Base-by-base conservation (phyloP, 345 rosid genomes). In the Euphorbia tirucalli region DNA sequence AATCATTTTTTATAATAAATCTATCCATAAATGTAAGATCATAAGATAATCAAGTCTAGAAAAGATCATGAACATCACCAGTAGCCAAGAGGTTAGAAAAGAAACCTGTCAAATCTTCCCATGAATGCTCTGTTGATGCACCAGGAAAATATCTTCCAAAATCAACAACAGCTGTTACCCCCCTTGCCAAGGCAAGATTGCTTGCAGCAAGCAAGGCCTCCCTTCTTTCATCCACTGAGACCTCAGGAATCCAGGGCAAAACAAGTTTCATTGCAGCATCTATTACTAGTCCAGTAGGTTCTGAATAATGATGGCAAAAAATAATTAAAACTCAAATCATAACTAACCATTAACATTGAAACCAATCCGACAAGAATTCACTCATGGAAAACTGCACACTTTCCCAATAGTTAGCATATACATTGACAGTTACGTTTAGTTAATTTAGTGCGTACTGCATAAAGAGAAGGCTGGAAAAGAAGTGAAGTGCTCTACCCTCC, bases 81-180 rank as follows among this genome's bases (percentile, higher is more conserved):
- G 63, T 48, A 27, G 58, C 4, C 15, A 72, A 76, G 65, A 65
- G 50, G 54, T 61, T 71, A 44, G 41, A 50, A 69, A 41, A 48
- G 31, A 59, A 73, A 93, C 98, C 98, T 90, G 94, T 80, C 61
- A 91, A 83, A 80, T 93, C 98, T 63, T 87, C 85, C 98, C 98
- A 93, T 37, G 96, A 83, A 69, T 73, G 77, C 77, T 90, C 83
- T 44, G 71, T 74, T 49, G 88, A 35, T 70, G 85, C 78, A 74
- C 97, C 98, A 13, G 98, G 96, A 78, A 75, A 82, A 77, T 87
- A 88, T 83, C 97, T 86, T 70, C 98, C 98, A 44, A 93, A 21
- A 84, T 93, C 98, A 75, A 90, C 81, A 37, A 91, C 94, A 65
- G 90, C 85, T 30, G 97, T 91, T 77, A 91, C 97, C 50, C 97